These are phyloP conservation scores for Schizopora paradoxa DNA, from an alignment of 1,284 basidiomycete species.

Conservation along the genomic window DNA sequence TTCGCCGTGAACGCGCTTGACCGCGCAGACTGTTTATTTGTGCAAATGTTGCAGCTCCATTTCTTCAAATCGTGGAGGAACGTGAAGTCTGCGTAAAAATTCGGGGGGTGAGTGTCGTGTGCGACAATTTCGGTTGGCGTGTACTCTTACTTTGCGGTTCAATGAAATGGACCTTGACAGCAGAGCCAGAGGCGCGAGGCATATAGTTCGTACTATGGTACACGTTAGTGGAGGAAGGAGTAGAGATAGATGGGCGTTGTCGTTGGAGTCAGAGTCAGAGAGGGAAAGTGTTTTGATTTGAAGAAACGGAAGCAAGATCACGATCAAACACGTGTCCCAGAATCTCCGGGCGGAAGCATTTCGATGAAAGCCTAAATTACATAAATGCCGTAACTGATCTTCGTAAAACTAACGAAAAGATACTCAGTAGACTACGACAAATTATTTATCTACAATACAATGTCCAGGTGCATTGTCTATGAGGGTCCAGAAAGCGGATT, in stretches of 20 bases:
- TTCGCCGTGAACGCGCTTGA: slow-evolving; percentile 25
- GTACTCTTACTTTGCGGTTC: slow-evolving; percentile 11
- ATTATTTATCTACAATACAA: neutral
- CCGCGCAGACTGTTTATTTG: slow-evolving; percentile 17
- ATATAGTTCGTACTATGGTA: neutral
- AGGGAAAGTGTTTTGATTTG: too few species aligned
- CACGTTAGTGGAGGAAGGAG: neutral
- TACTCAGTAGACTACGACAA: neutral
- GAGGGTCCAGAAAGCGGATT: slow-evolving; percentile 66
- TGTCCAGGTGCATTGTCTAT: slow-evolving; percentile 28
- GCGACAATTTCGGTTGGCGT: neutral
- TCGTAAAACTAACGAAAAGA: too few species aligned
- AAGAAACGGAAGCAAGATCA: too few species aligned
- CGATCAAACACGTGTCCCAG: too few species aligned
- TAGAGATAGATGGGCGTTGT: neutral
- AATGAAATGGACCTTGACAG: too few species aligned
- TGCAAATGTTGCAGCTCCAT: slow-evolving; percentile 34
- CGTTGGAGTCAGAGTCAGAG: neutral
- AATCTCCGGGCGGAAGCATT: too few species aligned
- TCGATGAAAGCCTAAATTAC: slow-evolving; percentile 3
- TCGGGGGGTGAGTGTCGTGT: neutral
- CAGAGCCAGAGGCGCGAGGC: too few species aligned
- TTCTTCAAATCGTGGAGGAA: slow-evolving; percentile 22
- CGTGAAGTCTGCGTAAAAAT: slow-evolving; percentile 27
- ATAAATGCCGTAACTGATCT: too few species aligned